Conservation (phyloP, 306 rosid genomes). For the Vachellia collinsii region DNA sequence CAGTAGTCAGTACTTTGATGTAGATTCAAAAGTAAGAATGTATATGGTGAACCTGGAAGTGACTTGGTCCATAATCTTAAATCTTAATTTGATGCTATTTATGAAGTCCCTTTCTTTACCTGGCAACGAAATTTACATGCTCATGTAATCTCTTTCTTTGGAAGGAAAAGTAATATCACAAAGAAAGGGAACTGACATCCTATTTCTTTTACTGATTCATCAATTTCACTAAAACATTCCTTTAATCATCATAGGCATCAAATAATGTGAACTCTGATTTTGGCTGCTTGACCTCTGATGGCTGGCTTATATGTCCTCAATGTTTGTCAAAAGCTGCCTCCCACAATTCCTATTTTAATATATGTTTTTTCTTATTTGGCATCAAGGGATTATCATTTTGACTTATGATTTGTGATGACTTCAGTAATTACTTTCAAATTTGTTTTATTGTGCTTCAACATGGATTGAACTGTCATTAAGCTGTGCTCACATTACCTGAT, state of each 20-base stretch:
- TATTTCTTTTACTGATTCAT: slow-evolving; percentile 10
- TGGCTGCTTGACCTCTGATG: slow-evolving; percentile 27
- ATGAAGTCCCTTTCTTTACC: slow-evolving; percentile 6
- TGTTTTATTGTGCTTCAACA: slow-evolving; percentile 23
- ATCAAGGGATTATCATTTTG: neutral
- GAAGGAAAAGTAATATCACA: slow-evolving; percentile 3
- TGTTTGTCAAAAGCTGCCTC: slow-evolving; percentile 26
- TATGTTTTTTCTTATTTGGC: slow-evolving; percentile 28
- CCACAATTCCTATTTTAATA: neutral
- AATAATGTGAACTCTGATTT: slow-evolving; percentile 22
- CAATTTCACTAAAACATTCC: neutral
- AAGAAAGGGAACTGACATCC: slow-evolving; percentile 30
- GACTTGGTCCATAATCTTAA: neutral
- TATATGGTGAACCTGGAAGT: neutral
- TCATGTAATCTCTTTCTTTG: slow-evolving; percentile 1
- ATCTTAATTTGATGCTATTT: slow-evolving; percentile 2
- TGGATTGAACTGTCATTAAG: slow-evolving; percentile 20
- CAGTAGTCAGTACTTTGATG: slow-evolving; percentile 2
- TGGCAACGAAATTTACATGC: neutral
- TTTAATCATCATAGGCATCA: slow-evolving; percentile 24
- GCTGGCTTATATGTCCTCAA: slow-evolving; percentile 14
- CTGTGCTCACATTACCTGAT: slow-evolving; percentile 12
- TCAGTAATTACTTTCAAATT: neutral
- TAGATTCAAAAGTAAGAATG: neutral
- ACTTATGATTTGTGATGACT: slow-evolving; percentile 14